Evolutionary conservation across 148 eudicot genomes (phyloP).

Genomic region (Spergularia marina): DNA sequence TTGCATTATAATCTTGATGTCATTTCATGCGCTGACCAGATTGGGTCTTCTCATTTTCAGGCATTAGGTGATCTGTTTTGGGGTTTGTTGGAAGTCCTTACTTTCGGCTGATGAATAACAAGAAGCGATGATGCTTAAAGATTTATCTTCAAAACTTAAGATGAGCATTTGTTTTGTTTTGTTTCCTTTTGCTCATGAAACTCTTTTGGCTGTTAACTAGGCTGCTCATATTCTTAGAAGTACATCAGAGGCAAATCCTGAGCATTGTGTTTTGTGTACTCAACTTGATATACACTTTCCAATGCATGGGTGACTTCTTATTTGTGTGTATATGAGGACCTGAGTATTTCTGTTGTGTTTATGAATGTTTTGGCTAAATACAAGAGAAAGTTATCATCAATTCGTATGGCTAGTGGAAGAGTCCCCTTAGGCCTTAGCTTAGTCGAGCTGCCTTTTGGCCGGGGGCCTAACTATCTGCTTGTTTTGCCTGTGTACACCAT

Average conservation of each 20-base stretch:
- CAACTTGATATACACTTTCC: constrained; percentile 1
- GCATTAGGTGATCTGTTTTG: constrained; percentile 26
- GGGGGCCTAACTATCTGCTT: not conserved
- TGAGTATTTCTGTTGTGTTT: not conserved
- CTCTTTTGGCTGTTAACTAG: not conserved
- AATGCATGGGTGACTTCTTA: not conserved
- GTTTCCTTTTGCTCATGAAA: constrained; percentile 10
- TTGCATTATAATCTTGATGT: not conserved
- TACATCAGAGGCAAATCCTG: not conserved
- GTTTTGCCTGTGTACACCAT: too few species aligned
- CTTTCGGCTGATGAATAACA: constrained; percentile 28
- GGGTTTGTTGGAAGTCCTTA: constrained; percentile 7
- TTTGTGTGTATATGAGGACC: not conserved
- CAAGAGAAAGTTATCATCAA: too few species aligned
- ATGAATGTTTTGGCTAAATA: not conserved
- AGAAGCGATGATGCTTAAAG: constrained; percentile 21
- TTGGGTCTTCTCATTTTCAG: constrained; percentile 24
- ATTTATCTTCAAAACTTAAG: constrained; percentile 21
- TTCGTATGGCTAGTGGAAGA: too few species aligned
- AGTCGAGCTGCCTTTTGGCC: not conserved
- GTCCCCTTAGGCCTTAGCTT: not conserved
- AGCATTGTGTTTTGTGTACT: not conserved
- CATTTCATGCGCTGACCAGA: not conserved
- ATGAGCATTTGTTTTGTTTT: constrained; percentile 17
- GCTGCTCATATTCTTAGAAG: constrained; percentile 2